Evolutionary conservation across 2,329 filamentous ascomycete species (phyloP).

Genomic region (Pestalotiopsis sp.): DNA sequence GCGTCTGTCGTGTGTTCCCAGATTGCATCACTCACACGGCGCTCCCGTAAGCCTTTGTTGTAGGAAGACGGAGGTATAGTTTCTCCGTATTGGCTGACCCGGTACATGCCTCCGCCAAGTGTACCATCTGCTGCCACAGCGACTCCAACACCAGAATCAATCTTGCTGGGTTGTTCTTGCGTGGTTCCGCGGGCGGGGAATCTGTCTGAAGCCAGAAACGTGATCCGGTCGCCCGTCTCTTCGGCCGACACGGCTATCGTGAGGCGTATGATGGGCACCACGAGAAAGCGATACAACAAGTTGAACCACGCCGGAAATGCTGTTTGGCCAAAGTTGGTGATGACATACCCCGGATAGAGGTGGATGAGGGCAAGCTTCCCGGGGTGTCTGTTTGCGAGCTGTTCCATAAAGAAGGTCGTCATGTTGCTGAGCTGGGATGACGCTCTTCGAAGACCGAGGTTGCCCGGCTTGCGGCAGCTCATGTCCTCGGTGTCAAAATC

Average conservation of each 20-base stretch:
- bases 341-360: constrained; percentile 10
- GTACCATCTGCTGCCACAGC: constrained; percentile 2
- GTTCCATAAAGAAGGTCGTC: constrained; percentile 3
- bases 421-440: constrained; percentile 14
- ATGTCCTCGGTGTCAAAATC: constrained; percentile 10
- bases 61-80: neutral
- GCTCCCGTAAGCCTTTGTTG: neutral
- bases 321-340: neutral
- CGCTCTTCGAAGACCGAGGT: neutral
- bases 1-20: constrained; percentile 8
- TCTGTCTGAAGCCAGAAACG: neutral
- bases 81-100: constrained; percentile 2
- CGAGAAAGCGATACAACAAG: neutral
- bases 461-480: neutral
- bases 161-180: neutral
- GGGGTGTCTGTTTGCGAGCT: neutral
- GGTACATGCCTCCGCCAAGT: neutral
- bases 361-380: constrained; percentile 1
- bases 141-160: neutral
- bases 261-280: neutral
- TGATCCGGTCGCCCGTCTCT: constrained; percentile 3
- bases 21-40: neutral
- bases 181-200: neutral
- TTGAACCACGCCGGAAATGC: constrained; percentile 10
- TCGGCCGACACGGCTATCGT: neutral